Percentiles rank a stretch among this genome's conserved stretches.
Conservation (phyloP, 75 land plant species). For the Pinus tabuliformis region DNA sequence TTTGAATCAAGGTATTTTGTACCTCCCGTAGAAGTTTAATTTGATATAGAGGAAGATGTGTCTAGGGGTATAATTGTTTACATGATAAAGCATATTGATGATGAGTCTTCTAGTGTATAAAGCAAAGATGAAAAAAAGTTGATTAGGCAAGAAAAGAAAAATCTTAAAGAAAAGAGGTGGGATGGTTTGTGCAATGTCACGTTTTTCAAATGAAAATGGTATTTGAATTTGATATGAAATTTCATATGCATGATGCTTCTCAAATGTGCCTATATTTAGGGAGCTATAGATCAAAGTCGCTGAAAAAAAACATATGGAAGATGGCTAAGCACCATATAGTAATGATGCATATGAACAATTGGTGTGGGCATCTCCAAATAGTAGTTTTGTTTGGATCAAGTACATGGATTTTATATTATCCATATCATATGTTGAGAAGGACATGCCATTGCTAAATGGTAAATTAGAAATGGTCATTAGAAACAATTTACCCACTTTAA, state of each 20-base stretch:
- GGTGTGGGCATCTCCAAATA: conserved; percentile 85
- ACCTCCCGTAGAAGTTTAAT: conserved; percentile 70
- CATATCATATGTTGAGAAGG: conserved; percentile 78
- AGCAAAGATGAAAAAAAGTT: not conserved
- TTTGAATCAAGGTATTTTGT: conserved; percentile 43
- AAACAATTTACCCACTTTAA: not conserved
- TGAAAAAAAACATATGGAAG: conserved; percentile 60
- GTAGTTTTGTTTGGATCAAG: conserved; percentile 75
- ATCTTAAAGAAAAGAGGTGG: conserved; percentile 74
- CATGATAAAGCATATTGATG: not conserved
- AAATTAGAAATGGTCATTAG: not conserved
- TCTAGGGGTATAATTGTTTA: conserved; percentile 13
- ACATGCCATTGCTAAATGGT: conserved; percentile 91
- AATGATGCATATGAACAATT: conserved; percentile 88
- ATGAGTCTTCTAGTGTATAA: not conserved
- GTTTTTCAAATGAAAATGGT: not conserved
- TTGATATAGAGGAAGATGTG: conserved; percentile 38
- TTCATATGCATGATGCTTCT: conserved; percentile 3
- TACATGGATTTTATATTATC: conserved; percentile 84
- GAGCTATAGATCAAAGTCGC: conserved; percentile 82
- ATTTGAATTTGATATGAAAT: not conserved
- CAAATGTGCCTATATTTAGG: conserved; percentile 29
- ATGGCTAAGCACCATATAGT: conserved; percentile 54
- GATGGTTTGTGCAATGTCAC: not conserved
- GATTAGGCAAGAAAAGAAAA: conserved; percentile 54